Percentiles rank a stretch among this genome's conserved stretches.
Evolutionary conservation across 257 asterid genomes (phyloP).

Genomic region (Leptodermis oblonga): DNA sequence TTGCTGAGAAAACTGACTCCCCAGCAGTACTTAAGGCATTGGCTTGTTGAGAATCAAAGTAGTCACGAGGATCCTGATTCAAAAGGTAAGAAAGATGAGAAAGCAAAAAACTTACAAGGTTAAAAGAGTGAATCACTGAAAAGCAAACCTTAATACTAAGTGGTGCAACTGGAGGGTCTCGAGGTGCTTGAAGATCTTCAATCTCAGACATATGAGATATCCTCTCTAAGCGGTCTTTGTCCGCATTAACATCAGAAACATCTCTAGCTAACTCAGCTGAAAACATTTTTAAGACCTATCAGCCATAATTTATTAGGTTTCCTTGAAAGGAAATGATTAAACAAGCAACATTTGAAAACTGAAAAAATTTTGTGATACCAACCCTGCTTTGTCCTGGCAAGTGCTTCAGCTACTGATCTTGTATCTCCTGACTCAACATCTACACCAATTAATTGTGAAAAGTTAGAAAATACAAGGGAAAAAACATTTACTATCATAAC

Average conservation of each 20-base stretch:
- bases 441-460: constrained; percentile 27
- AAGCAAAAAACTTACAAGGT: constrained; percentile 8
- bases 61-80: constrained; percentile 93
- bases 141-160: constrained; percentile 79
- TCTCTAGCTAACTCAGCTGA: constrained; percentile 73
- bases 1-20: constrained; percentile 54
- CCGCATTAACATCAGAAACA: constrained; percentile 43
- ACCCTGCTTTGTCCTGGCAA: constrained; percentile 76
- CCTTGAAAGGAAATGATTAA: neutral
- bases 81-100: constrained; percentile 25
- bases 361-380: constrained; percentile 19
- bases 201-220: constrained; percentile 67
- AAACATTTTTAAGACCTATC: constrained; percentile 7
- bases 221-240: constrained; percentile 51
- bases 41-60: constrained; percentile 90
- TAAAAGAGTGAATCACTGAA: constrained; percentile 8
- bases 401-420: constrained; percentile 94
- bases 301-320: constrained; percentile 1
- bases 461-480: constrained; percentile 22
- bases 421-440: constrained; percentile 78
- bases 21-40: constrained; percentile 73
- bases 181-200: constrained; percentile 97
- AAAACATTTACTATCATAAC: constrained; percentile 9
- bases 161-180: constrained; percentile 80
- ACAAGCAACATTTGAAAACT: neutral